These are phyloP conservation scores for Coemansia sp. DNA, from an alignment of 192 early-diverging fungal genomes.

Conservation along the genomic window DNA sequence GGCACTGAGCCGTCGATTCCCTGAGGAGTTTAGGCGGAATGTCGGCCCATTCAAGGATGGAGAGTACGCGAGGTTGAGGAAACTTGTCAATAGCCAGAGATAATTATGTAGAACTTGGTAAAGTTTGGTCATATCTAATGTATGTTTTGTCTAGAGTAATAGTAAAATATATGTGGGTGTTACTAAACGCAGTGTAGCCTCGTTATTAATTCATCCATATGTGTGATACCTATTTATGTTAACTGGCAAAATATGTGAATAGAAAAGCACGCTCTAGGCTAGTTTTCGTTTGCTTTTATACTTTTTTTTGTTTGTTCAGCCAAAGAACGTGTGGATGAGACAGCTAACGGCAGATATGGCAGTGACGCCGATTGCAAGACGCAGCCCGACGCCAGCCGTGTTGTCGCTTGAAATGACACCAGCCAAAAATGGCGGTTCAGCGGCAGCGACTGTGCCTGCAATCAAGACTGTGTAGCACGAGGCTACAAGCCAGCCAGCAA, in stretches of 20 bases:
- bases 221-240: no score
- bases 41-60: conserved; percentile 41
- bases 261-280: no score
- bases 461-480: conserved; percentile 38
- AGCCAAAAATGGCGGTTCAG: conserved; percentile 24
- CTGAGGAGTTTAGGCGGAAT: conserved; percentile 40
- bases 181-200: no score
- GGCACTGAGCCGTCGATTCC: conserved; percentile 44
- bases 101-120: not conserved
- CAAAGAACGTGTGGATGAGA: conserved; percentile 20
- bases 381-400: conserved; percentile 22
- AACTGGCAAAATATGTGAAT: no score
- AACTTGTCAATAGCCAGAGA: not conserved
- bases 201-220: no score
- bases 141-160: no score
- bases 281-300: not conserved
- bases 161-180: no score
- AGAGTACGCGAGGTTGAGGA: conserved; percentile 24
- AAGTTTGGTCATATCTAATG: not conserved
- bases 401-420: conserved; percentile 8
- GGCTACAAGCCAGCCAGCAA: conserved; percentile 33
- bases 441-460: conserved; percentile 23
- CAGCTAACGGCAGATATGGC: conserved; percentile 20
- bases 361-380: conserved; percentile 19
- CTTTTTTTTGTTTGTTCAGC: conserved; percentile 1